A percentile compares a stretch with the other conserved stretches of the same genome.
phyloP scores from a whole-genome alignment of 805 yeast genomes.

The Scheffersomyces amazonensis region DNA sequence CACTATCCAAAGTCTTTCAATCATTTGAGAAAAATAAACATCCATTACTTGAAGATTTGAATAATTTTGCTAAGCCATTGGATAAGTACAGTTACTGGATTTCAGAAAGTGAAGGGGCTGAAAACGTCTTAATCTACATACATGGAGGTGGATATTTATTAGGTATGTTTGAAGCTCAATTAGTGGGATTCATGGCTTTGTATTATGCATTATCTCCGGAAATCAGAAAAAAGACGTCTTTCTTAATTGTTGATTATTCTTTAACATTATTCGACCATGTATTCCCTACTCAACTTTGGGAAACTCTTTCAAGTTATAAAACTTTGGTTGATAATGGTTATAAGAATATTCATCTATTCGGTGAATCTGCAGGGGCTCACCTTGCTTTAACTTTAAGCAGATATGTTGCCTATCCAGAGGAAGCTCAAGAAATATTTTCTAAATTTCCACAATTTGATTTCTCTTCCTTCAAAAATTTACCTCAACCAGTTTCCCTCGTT shows the following conservation, averaged over 20 bases:
- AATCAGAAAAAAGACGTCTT: constrained; percentile 14
- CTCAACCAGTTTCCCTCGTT: constrained; percentile 26
- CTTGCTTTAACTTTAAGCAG: constrained; percentile 19
- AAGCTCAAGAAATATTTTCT: constrained; percentile 20
- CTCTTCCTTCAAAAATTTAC: constrained; percentile 11
- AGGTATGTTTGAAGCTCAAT: constrained; percentile 26
- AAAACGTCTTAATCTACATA: constrained; percentile 18
- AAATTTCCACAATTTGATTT: constrained; percentile 15
- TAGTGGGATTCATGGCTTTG: constrained; percentile 24
- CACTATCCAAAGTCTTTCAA: constrained; percentile 16
- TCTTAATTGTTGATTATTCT: constrained; percentile 29
- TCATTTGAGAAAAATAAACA: constrained; percentile 9
- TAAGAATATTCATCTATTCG: constrained; percentile 29
- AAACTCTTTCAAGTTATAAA: constrained; percentile 24
- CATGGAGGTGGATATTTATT: constrained; percentile 39
- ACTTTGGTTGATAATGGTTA: constrained; percentile 18
- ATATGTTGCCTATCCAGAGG: constrained; percentile 29
- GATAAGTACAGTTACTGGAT: constrained; percentile 33
- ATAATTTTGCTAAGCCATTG: constrained; percentile 12
- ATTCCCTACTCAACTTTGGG: constrained; percentile 32
- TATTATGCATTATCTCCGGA: constrained; percentile 21
- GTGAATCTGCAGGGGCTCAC: constrained; percentile 45
- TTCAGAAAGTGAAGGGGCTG: constrained; percentile 19
- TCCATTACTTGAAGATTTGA: constrained; percentile 8
- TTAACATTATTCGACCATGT: constrained; percentile 26